phyloP scores from a whole-genome alignment of 73 alveolate species.

The Paramecium primaurelia region DNA sequence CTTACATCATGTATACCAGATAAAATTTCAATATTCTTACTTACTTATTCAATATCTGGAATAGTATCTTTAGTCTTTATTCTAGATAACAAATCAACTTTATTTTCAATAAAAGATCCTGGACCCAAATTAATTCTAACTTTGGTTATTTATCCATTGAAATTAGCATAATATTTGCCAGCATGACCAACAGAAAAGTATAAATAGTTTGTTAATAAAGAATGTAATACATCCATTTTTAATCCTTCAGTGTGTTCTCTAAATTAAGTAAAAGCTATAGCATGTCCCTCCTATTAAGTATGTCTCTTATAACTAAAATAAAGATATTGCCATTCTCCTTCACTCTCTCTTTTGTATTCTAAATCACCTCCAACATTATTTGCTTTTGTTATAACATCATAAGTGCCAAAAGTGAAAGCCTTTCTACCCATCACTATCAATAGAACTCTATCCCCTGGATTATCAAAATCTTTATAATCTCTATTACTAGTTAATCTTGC shows the following conservation, averaged over 20 bases:
- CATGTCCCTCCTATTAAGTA: background rate
- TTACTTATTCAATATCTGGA: background rate
- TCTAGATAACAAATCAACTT: background rate
- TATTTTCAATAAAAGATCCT: background rate
- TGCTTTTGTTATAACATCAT: background rate
- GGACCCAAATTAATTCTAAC: slow-evolving; percentile 45
- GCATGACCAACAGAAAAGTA: slow-evolving; percentile 25
- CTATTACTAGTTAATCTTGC: background rate
- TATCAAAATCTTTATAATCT: background rate
- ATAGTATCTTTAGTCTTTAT: slow-evolving; percentile 11
- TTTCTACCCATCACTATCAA: background rate
- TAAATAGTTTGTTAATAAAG: background rate
- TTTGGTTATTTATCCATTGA: slow-evolving; percentile 22
- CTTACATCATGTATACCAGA: slow-evolving; percentile 35
- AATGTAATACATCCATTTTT: slow-evolving; percentile 24
- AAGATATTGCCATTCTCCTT: slow-evolving; percentile 38
- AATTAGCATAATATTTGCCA: slow-evolving; percentile 36
- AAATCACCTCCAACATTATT: background rate
- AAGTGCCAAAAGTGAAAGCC: background rate
- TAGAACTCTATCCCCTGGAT: slow-evolving; percentile 36
- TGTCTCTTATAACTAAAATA: slow-evolving; percentile 14
- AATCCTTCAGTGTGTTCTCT: slow-evolving; percentile 18
- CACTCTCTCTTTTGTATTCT: slow-evolving; percentile 26
- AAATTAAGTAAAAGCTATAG: slow-evolving; percentile 21
- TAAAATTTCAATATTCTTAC: background rate